phyloP scores from a whole-genome alignment of 2,329 filamentous ascomycete genomes.

The Pezicula radicicola region DNA sequence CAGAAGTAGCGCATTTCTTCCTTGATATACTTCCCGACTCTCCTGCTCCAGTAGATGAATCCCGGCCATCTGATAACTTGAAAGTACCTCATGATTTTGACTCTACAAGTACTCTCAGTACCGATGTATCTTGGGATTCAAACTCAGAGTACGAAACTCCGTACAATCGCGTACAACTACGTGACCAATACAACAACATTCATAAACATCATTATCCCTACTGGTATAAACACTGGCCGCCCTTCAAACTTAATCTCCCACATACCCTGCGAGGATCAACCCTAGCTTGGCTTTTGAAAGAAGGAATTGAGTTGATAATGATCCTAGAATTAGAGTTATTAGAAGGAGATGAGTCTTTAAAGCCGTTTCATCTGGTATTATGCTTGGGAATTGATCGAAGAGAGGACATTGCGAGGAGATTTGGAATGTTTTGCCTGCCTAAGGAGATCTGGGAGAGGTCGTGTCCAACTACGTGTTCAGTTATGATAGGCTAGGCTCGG shows the following conservation, averaged over 20 bases:
- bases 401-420: neutral
- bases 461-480: neutral
- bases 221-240: neutral
- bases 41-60: neutral
- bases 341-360: neutral
- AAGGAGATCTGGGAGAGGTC: slow-evolving; percentile 2
- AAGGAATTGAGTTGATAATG: slow-evolving; percentile 1
- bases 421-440: neutral
- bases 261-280: neutral
- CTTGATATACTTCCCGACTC: neutral
- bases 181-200: too few relatives aligned
- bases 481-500: neutral
- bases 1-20: neutral
- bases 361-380: neutral
- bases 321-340: neutral
- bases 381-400: neutral
- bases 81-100: too few relatives aligned
- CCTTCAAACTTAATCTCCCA: neutral
- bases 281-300: slow-evolving; percentile 1
- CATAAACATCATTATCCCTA: too few relatives aligned
- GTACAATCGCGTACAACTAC: too few relatives aligned
- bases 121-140: too few relatives aligned
- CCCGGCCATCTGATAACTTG: too few relatives aligned
- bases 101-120: too few relatives aligned
- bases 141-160: too few relatives aligned